Evolutionary conservation across 2,329 filamentous ascomycete species (phyloP), one percentile per base, ranked within the genome.

Genomic region (Colletotrichum sp.): DNA sequence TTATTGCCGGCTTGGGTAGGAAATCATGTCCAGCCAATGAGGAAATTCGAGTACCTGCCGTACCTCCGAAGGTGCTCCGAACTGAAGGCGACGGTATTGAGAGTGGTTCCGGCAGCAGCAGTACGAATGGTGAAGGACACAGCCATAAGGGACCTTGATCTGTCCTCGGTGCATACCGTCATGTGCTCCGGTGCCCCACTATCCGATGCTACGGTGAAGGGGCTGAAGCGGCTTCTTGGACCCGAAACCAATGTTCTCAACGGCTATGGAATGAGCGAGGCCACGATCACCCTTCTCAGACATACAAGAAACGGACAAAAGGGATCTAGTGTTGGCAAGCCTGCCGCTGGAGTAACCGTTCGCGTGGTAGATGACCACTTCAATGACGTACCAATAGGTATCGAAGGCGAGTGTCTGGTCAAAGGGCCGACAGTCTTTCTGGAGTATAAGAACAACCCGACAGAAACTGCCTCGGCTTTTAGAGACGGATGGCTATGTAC

Each of bases 401-500:
- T 18, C 16, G 55, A 59, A 26, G 55, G 55, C 21, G 55, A 59
- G 24, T 59, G 55, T 28, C 26, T 59, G 4, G 55, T 59, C 13
- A 59, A 28, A 28, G 55, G 21, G 24, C 55, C 55, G 13, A 59
- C 55, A 10, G 55, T 59, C 13, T 59, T 59, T 12, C 3, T 59
- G 55, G 55, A 28, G 16, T 59, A 59, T 28, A 28, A 9, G 21
- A 59, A 28, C 4, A 59, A 28, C 21, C 55, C 24, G 21, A 28
- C 7, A 28, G 55, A 59, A 21, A 59, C 55, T 24, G 75, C 2
- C 80, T 79, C 28, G 71, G 68, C 81, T 1, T 81, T 81, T 55
- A 72, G 79, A 63, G 79, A 80, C 10, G 80, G 80, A 1, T 84
- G 82, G 82, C 77, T 84, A 32, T 67, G 76, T 21, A 83, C 83